A percentile compares a stretch with the other conserved stretches of the same genome.
Evolutionary conservation across 306 rosid species (phyloP).

Genomic region (Dalbergia cochinchinensis): DNA sequence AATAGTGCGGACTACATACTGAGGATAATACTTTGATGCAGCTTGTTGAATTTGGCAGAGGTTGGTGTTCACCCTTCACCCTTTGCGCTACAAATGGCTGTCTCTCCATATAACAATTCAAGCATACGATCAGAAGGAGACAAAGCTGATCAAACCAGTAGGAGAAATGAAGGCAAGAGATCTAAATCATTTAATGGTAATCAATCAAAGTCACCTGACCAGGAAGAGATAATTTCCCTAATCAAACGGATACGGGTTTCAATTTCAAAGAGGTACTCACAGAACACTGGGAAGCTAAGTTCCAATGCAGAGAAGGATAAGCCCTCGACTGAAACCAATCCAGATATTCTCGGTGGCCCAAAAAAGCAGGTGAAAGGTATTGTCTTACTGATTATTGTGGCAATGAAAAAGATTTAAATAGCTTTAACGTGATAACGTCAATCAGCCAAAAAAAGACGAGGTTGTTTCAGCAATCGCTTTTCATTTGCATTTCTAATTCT

Average conservation of each 20-base stretch:
- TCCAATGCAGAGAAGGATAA: conserved; percentile 40
- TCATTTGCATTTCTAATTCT: background rate
- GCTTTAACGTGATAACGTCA: too few species aligned
- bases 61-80: conserved; percentile 57
- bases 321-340: conserved; percentile 49
- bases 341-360: conserved; percentile 54
- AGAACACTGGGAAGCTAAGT: conserved; percentile 29
- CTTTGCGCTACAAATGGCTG: conserved; percentile 36
- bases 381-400: background rate
- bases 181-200: conserved; percentile 36
- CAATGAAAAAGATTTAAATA: background rate
- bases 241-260: conserved; percentile 61
- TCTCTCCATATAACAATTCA: conserved; percentile 32
- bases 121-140: conserved; percentile 49
- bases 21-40: conserved; percentile 70
- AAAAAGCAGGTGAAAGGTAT: conserved; percentile 52
- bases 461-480: background rate
- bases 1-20: conserved; percentile 46
- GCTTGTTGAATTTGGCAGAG: conserved; percentile 77
- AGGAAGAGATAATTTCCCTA: conserved; percentile 66
- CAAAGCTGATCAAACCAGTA: conserved; percentile 37
- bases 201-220: conserved; percentile 46
- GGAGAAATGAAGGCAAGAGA: conserved; percentile 50
- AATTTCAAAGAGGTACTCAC: conserved; percentile 50
- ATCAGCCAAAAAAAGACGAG: background rate